Evolutionary conservation across 169 alveolate species (phyloP).

Genomic region (Plasmodium sp.): DNA sequence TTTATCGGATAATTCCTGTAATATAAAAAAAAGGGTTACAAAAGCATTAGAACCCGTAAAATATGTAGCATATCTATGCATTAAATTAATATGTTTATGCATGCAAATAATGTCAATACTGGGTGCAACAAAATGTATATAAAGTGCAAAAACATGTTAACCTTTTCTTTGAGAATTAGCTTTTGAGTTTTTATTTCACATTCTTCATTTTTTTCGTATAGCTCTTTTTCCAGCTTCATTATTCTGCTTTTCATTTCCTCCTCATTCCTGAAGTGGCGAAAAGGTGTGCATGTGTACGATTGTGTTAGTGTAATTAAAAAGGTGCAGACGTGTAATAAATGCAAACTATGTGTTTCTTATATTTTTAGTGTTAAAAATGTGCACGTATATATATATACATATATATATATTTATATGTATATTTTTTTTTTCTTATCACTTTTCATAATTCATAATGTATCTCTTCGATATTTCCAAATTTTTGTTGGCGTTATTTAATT

Average conservation of each 20-base stretch:
- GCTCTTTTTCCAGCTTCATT: slow-evolving; percentile 73
- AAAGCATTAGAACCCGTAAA: neutral
- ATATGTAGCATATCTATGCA: neutral
- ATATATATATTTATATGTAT: neutral
- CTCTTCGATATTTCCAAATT: slow-evolving; percentile 72
- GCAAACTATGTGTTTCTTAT: neutral
- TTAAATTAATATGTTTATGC: neutral
- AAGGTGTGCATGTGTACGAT: neutral
- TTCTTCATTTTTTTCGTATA: slow-evolving; percentile 71
- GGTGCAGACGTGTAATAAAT: neutral
- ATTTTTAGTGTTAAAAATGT: neutral
- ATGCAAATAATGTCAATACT: neutral
- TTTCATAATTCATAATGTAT: slow-evolving; percentile 73
- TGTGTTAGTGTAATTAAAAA: slow-evolving; percentile 2
- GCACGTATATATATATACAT: neutral
- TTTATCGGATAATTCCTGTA: slow-evolving; percentile 67
- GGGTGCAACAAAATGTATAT: slow-evolving; percentile 1
- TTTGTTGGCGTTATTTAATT: slow-evolving; percentile 73
- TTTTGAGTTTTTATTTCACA: slow-evolving; percentile 75
- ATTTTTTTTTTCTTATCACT: slow-evolving; percentile 24
- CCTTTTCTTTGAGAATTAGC: slow-evolving; percentile 72
- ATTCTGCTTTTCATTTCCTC: slow-evolving; percentile 74
- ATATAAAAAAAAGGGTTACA: slow-evolving; percentile 8
- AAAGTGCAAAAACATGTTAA: slow-evolving; percentile 5
- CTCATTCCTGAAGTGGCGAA: slow-evolving; percentile 47